Percentiles rank a stretch among this genome's conserved stretches.
phyloP scores from a whole-genome alignment of 352 stramenopile species.

The Pythium folliculosum region DNA sequence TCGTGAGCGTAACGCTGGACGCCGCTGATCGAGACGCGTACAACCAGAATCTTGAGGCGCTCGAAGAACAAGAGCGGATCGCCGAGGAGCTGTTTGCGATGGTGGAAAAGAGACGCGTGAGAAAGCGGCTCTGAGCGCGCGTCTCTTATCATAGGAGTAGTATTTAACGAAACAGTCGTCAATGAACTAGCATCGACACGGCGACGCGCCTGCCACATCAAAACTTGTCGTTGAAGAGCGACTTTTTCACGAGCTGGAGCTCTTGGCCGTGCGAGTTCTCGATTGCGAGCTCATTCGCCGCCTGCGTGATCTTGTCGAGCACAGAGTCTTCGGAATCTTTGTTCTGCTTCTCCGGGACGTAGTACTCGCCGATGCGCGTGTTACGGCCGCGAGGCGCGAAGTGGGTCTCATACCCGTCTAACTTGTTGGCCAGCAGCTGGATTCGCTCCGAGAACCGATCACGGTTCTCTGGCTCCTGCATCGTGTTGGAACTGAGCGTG shows the following conservation, averaged over 20 bases:
- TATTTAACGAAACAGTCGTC: slow-evolving; percentile 12
- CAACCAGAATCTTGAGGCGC: slow-evolving; percentile 59
- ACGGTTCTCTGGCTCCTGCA: slow-evolving; percentile 89
- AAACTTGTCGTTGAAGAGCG: slow-evolving; percentile 85
- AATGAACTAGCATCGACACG: not conserved
- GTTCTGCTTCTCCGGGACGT: slow-evolving; percentile 82
- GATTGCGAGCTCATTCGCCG: slow-evolving; percentile 84
- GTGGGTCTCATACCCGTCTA: slow-evolving; percentile 74
- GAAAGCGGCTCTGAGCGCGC: slow-evolving; percentile 46
- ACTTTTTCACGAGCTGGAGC: slow-evolving; percentile 83
- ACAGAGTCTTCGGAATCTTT: slow-evolving; percentile 76
- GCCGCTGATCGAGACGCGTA: slow-evolving; percentile 57
- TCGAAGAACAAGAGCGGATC: slow-evolving; percentile 84
- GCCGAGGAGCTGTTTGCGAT: slow-evolving; percentile 85
- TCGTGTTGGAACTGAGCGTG: slow-evolving; percentile 88
- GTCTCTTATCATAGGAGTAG: slow-evolving; percentile 4
- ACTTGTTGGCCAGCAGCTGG: slow-evolving; percentile 81
- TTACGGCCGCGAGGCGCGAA: slow-evolving; percentile 57
- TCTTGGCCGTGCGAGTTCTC: slow-evolving; percentile 81
- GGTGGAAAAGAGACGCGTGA: slow-evolving; percentile 57
- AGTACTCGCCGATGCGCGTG: slow-evolving; percentile 85
- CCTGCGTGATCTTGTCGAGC: slow-evolving; percentile 87
- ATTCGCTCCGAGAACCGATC: slow-evolving; percentile 91
- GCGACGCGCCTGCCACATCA: slow-evolving; percentile 13
- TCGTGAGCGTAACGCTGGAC: slow-evolving; percentile 65